These are phyloP conservation scores for Metschnikowia borealis DNA, from an alignment of 805 yeast species.

Conservation along the genomic window DNA sequence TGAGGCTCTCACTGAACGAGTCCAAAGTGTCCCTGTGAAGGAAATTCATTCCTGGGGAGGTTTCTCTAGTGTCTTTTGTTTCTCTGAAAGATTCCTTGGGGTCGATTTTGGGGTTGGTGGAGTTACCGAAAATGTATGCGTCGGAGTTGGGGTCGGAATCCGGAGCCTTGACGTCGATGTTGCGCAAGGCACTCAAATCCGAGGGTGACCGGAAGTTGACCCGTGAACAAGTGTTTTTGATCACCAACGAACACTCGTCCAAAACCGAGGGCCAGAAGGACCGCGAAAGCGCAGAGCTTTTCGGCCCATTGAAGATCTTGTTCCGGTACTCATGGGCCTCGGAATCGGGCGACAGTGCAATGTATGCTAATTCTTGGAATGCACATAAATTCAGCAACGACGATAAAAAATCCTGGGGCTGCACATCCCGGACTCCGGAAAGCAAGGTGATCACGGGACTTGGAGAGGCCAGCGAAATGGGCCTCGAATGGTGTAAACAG, in stretches of 20 bases:
- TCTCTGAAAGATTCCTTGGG: neutral
- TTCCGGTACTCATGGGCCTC: slow-evolving; percentile 44
- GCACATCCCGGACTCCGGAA: slow-evolving; percentile 57
- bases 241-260: slow-evolving; percentile 55
- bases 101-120: slow-evolving; percentile 12
- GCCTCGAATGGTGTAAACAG: slow-evolving; percentile 62
- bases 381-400: slow-evolving; percentile 53
- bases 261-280: slow-evolving; percentile 52
- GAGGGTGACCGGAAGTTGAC: slow-evolving; percentile 31
- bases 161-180: slow-evolving; percentile 10
- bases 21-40: neutral
- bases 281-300: slow-evolving; percentile 16
- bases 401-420: slow-evolving; percentile 17
- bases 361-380: slow-evolving; percentile 68
- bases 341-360: slow-evolving; percentile 44
- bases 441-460: slow-evolving; percentile 62
- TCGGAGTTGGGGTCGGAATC: slow-evolving; percentile 9
- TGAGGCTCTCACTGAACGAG: neutral
- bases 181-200: slow-evolving; percentile 29
- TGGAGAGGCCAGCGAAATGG: slow-evolving; percentile 54
- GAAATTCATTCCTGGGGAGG: neutral
- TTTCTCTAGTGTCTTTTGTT: neutral
- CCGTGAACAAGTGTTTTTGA: slow-evolving; percentile 45
- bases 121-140: slow-evolving; percentile 34
- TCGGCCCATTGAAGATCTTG: slow-evolving; percentile 49